phyloP scores from a whole-genome alignment of 495 filamentous ascomycete species.

The Penicillium odoratum region DNA sequence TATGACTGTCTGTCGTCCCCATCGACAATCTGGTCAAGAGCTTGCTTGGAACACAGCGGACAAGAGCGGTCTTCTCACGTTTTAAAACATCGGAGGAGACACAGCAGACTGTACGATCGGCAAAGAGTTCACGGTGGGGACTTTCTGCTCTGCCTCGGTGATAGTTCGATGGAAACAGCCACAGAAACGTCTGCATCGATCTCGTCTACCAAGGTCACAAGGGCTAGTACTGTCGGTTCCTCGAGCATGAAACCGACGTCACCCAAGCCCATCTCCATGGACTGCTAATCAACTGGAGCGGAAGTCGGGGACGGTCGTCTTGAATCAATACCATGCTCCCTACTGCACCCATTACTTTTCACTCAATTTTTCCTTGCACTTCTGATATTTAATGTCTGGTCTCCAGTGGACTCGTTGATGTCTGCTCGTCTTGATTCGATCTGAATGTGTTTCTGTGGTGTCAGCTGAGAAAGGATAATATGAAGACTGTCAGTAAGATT shows the following conservation, averaged over 20 bases:
- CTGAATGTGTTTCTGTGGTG: too few species aligned
- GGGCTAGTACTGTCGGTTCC: background rate
- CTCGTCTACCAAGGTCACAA: background rate
- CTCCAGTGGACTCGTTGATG: too few species aligned
- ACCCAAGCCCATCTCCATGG: background rate
- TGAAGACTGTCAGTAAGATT: too few species aligned
- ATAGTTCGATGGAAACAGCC: background rate
- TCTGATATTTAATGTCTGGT: too few species aligned
- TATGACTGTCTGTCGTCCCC: background rate
- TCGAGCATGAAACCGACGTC: background rate
- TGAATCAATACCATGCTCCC: background rate
- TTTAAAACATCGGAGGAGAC: conserved; percentile 1
- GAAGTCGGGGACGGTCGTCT: background rate
- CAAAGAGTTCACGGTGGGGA: background rate
- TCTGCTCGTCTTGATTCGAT: too few species aligned
- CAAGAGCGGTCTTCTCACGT: background rate
- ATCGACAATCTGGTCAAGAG: background rate
- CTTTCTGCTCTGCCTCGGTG: background rate
- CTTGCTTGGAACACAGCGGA: background rate
- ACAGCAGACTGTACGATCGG: background rate
- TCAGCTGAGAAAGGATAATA: too few species aligned
- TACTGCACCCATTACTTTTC: too few species aligned
- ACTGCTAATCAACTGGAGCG: background rate
- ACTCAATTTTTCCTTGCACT: too few species aligned
- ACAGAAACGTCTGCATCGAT: background rate